These are phyloP conservation scores for Smallanthus sonchifolius DNA, from an alignment of 129 eudicot species.

Conservation along the genomic window DNA sequence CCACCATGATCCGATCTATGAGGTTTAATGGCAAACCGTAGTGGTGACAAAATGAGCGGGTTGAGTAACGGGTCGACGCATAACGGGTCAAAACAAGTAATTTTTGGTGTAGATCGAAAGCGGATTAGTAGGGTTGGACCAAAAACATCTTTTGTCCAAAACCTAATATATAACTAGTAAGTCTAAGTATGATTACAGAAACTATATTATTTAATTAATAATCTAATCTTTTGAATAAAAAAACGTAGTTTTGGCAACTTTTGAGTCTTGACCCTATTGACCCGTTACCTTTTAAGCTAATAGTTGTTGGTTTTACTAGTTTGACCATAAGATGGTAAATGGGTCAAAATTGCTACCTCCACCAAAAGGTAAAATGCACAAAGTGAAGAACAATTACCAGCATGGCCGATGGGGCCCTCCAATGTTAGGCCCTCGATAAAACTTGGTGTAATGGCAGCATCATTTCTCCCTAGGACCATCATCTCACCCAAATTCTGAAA, in stretches of 20 bases:
- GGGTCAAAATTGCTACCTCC: background rate
- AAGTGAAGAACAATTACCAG: conserved; percentile 41
- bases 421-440: conserved; percentile 80
- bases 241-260: background rate
- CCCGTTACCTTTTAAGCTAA: background rate
- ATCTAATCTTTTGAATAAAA: background rate
- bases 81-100: background rate
- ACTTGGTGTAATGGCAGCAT: conserved; percentile 92
- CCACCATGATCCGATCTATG: background rate
- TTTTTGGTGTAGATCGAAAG: background rate
- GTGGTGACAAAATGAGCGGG: background rate
- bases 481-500: conserved; percentile 97
- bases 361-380: conserved; percentile 4
- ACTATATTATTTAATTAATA: background rate
- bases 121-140: background rate
- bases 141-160: background rate
- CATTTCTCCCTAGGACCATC: conserved; percentile 89
- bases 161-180: background rate
- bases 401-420: conserved; percentile 90
- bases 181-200: background rate
- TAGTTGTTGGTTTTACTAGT: background rate
- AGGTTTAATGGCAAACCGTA: conserved; percentile 1
- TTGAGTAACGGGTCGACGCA: background rate
- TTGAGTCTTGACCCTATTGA: background rate
- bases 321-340: background rate